phyloP scores from a whole-genome alignment of 192 early-diverging fungal species.

The Jimgerdemannia lactiflua region DNA sequence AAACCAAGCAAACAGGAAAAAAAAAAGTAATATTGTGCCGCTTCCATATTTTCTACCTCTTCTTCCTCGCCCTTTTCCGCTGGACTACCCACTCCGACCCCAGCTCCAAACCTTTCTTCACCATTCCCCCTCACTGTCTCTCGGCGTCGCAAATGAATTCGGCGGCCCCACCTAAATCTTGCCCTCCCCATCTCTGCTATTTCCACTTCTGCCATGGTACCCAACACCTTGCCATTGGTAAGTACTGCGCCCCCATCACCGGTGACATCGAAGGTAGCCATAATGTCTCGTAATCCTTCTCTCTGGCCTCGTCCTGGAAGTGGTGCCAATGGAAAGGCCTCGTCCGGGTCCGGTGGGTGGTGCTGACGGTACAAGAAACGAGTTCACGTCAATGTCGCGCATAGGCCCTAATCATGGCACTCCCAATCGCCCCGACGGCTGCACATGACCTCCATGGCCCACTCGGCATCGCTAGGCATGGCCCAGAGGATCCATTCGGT shows the following conservation, averaged over 20 bases:
- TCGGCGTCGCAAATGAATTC: neutral
- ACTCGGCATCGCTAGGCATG: constrained; percentile 45
- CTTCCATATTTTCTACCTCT: neutral
- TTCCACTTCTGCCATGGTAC: too few species aligned
- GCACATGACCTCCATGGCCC: constrained; percentile 39
- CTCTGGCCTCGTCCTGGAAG: neutral
- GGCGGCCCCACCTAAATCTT: too few species aligned
- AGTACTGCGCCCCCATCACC: neutral
- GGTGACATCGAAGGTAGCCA: neutral
- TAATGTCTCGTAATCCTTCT: neutral
- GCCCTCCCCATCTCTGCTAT: too few species aligned
- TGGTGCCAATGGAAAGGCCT: neutral
- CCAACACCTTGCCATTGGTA: neutral
- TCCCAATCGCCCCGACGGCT: neutral
- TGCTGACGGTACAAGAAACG: neutral
- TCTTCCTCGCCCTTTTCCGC: neutral
- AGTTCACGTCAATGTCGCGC: neutral
- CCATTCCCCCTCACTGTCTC: neutral
- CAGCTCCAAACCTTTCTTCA: too few species aligned
- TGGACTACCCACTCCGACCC: neutral
- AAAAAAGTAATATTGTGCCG: neutral
- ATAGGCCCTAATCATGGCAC: too few species aligned
- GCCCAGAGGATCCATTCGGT: constrained; percentile 47
- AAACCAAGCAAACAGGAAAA: neutral
- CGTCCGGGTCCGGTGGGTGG: neutral